These are phyloP conservation scores for Torulaspora franciscae DNA, from an alignment of 805 yeast genomes.

Conservation along the genomic window DNA sequence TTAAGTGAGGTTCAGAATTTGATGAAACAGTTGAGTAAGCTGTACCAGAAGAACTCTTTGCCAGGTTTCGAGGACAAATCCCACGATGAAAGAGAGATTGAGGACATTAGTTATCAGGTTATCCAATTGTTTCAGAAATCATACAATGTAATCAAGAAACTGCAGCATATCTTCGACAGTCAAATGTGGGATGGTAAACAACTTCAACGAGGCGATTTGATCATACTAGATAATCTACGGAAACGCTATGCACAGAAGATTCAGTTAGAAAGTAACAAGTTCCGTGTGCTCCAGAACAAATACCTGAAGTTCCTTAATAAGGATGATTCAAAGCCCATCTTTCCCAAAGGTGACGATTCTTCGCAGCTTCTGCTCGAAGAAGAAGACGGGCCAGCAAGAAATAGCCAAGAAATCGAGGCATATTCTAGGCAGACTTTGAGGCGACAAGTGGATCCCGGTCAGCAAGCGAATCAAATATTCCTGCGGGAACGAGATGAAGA, in stretches of 20 bases:
- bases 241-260: constrained; percentile 80
- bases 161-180: constrained; percentile 43
- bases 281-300: constrained; percentile 82
- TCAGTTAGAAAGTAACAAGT: constrained; percentile 70
- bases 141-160: constrained; percentile 67
- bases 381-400: constrained; percentile 33
- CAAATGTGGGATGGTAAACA: constrained; percentile 37
- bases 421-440: constrained; percentile 35
- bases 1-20: constrained; percentile 49
- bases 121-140: constrained; percentile 75
- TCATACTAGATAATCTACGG: constrained; percentile 73
- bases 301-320: constrained; percentile 79
- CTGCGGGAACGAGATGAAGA: constrained; percentile 73
- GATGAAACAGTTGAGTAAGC: constrained; percentile 55
- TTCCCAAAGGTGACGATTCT: constrained; percentile 31
- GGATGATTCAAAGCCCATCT: constrained; percentile 57
- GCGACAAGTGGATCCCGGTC: constrained; percentile 29
- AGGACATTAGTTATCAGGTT: constrained; percentile 65
- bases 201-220: constrained; percentile 44
- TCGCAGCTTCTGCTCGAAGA: constrained; percentile 31
- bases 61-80: constrained; percentile 85
- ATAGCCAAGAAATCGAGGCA: constrained; percentile 35
- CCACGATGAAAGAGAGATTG: constrained; percentile 71
- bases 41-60: constrained; percentile 76
- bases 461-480: constrained; percentile 21